Base-by-base conservation (phyloP, 1,139 yeast genomes). In the Blastobotrys buckinghamii region DNA sequence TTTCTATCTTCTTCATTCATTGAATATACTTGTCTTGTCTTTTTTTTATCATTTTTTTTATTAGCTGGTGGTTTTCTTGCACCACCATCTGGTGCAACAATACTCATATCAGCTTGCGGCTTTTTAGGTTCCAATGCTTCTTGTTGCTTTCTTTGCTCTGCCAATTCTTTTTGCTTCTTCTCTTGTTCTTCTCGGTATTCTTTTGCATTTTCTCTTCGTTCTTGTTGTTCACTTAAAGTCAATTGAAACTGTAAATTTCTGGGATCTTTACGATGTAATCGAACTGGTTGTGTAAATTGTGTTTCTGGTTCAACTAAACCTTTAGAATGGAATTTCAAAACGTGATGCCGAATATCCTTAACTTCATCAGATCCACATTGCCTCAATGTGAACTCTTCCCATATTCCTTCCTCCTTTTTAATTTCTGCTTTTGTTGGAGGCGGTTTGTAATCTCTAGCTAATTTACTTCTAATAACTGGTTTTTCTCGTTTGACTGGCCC, bases 1-100 rank as follows among this genome's bases (percentile, higher is more conserved):
- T 80, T 84, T 53, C 94, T 77, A 53, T 88, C 90, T 10, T 78
- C 79, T 58, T 89, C 97, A 60, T 87, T 87, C 64, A 86, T 79
- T 17, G 84, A 77, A 59, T 79, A 81, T 29, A 88, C 79, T 64
- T 90, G 96, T 57, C 92, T 77, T 0, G 97, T 90, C 64, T 89
- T 89, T 57, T 86, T 79, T 61, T 82, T 85, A 62, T 84, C 78
- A 41, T 78, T 66, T 54, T 78, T 78, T 10, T 37, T 38, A 61
- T 81, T 78, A 29, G 32, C 9, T 3, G 32, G 12, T 48, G 74
- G 75, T 29, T 29, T 27, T 55, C 95, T 75, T 1, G 94, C 95
- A 19, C 95, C 94, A 15, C 96, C 96, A 66, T 88, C 96, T 0
- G 97, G 97, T 0, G 96, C 97, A 42, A 88, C 89, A 56, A 67